These are phyloP conservation scores for Trichoderma koningii DNA, from an alignment of 2,329 filamentous ascomycete species.

Conservation along the genomic window DNA sequence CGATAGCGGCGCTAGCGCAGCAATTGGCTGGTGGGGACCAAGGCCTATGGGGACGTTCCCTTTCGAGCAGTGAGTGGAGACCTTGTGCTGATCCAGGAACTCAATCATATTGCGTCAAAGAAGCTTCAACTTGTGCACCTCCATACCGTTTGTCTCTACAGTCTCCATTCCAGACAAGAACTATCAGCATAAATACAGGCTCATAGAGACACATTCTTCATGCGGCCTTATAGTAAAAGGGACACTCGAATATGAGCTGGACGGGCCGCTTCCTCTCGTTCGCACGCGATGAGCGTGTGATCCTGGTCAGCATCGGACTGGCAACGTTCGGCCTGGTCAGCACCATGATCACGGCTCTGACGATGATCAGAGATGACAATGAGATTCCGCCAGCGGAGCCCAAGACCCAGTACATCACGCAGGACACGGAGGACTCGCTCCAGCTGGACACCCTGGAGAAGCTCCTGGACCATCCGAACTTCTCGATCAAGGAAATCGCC, in stretches of 20 bases:
- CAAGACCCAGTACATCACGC: slow-evolving; percentile 72
- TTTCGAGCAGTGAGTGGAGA: background rate
- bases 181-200: background rate
- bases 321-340: slow-evolving; percentile 61
- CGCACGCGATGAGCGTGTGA: slow-evolving; percentile 54
- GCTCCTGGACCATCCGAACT: slow-evolving; percentile 70
- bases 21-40: background rate
- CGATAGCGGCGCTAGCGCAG: slow-evolving; percentile 17
- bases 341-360: slow-evolving; percentile 60
- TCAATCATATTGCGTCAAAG: slow-evolving; percentile 22
- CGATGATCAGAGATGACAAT: slow-evolving; percentile 62
- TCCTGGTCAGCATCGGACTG: slow-evolving; percentile 57
- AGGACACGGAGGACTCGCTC: slow-evolving; percentile 73
- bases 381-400: slow-evolving; percentile 65
- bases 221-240: slow-evolving; percentile 4
- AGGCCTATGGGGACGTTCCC: background rate
- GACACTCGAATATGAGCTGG: slow-evolving; percentile 45
- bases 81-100: background rate
- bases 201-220: background rate
- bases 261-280: slow-evolving; percentile 36
- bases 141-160: background rate
- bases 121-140: background rate
- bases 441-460: slow-evolving; percentile 66
- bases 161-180: too few species aligned
- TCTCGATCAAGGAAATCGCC: slow-evolving; percentile 69